These are phyloP conservation scores for Pythium sukuiense DNA, from an alignment of 352 stramenopile species.

Conservation along the genomic window DNA sequence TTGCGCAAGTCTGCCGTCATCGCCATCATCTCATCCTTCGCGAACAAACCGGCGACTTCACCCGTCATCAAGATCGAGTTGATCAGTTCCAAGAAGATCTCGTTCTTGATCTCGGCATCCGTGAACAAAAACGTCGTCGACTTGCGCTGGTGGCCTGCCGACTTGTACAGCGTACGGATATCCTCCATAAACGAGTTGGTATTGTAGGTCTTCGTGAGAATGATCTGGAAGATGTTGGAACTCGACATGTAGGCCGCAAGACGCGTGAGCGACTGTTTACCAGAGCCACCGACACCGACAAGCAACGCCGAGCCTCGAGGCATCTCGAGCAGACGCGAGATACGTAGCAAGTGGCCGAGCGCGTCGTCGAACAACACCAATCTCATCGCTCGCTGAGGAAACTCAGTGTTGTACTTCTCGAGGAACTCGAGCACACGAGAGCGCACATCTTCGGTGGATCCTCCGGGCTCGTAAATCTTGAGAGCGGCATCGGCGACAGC, in stretches of 20 bases:
- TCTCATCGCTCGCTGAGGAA: constrained; percentile 95
- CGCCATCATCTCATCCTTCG: constrained; percentile 99
- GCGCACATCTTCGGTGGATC: constrained; percentile 90
- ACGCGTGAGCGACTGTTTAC: constrained; percentile 97
- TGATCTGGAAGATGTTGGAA: constrained; percentile 97
- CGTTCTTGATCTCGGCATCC: constrained; percentile 98
- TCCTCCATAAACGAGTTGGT: constrained; percentile 97
- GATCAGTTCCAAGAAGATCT: constrained; percentile 98
- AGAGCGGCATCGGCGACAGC: constrained; percentile 92
- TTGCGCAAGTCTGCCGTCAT: constrained; percentile 97
- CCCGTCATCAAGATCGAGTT: constrained; percentile 98
- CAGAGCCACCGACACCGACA: constrained; percentile 96
- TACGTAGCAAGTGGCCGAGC: constrained; percentile 95
- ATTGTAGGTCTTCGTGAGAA: constrained; percentile 98
- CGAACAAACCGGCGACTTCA: constrained; percentile 97
- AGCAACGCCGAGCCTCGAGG: constrained; percentile 94
- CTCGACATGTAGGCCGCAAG: constrained; percentile 96
- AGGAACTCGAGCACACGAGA: constrained; percentile 94
- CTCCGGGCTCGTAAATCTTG: constrained; percentile 97
- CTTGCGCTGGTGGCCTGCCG: constrained; percentile 94
- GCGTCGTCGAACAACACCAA: constrained; percentile 99
- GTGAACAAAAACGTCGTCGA: constrained; percentile 98
- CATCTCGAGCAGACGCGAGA: constrained; percentile 97
- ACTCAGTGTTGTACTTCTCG: constrained; percentile 97
- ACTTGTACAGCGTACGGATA: constrained; percentile 96